These are phyloP conservation scores for Insectozyma bohioensis DNA, from an alignment of 1,139 yeast genomes.

Conservation along the genomic window DNA sequence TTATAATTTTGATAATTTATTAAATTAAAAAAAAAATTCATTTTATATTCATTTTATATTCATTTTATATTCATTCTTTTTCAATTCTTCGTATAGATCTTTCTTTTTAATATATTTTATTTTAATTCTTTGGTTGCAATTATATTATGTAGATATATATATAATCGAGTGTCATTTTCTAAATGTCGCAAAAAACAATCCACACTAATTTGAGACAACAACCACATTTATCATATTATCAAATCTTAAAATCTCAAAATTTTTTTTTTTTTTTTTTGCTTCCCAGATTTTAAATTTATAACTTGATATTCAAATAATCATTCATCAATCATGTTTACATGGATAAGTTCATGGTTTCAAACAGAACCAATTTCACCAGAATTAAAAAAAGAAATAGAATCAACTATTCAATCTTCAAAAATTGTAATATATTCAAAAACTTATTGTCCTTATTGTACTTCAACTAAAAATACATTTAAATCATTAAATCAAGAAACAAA, in stretches of 20 bases:
- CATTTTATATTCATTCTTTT: slow-evolving; percentile 31
- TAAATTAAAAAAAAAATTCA: slow-evolving; percentile 17
- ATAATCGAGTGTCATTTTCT: too few species aligned
- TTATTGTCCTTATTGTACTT: slow-evolving; percentile 31
- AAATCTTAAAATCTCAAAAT: too few species aligned
- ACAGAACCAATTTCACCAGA: slow-evolving; percentile 19
- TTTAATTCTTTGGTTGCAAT: too few species aligned
- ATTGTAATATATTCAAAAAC: slow-evolving; percentile 22
- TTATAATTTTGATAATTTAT: slow-evolving; percentile 1
- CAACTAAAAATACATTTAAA: slow-evolving; percentile 22
- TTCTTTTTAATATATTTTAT: too few species aligned
- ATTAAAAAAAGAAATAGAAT: slow-evolving; percentile 18
- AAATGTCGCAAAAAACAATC: too few species aligned
- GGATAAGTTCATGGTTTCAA: slow-evolving; percentile 8
- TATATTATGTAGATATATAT: too few species aligned
- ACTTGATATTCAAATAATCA: too few species aligned
- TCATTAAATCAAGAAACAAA: slow-evolving; percentile 17
- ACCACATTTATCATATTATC: too few species aligned
- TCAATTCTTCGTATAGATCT: too few species aligned
- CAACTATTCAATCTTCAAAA: slow-evolving; percentile 18
- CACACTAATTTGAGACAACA: too few species aligned
- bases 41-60: slow-evolving; percentile 40
- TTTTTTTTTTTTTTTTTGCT: not conserved
- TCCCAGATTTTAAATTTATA: not conserved
- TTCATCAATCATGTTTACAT: slow-evolving; percentile 3